Conservation (phyloP, 1,284 basidiomycete genomes). For the Sporisorium scitamineum region DNA sequence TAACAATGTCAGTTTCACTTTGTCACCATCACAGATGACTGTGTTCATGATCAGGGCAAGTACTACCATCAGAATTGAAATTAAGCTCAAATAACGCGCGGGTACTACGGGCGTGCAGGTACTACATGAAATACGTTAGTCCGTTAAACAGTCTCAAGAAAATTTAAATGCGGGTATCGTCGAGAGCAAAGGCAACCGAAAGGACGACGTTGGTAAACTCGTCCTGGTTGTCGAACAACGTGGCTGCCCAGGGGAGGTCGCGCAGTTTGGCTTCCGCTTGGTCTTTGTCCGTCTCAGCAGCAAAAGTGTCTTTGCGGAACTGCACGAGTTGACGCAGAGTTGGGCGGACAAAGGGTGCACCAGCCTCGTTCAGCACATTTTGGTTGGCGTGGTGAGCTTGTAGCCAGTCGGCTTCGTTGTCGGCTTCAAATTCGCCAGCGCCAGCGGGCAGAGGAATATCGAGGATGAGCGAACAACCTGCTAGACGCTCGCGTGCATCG, state of each 20-base stretch:
- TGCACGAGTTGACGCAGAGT: conserved; percentile 52
- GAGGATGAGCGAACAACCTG: conserved; percentile 52
- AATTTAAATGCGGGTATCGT: conserved; percentile 35
- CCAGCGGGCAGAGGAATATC: conserved; percentile 55
- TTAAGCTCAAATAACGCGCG: no score
- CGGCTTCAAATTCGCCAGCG: conserved; percentile 60
- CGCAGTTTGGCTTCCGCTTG: conserved; percentile 31
- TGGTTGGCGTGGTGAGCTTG: conserved; percentile 28
- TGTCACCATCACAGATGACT: no score
- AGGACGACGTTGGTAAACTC: conserved; percentile 61
- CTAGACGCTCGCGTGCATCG: conserved; percentile 40
- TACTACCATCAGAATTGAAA: no score
- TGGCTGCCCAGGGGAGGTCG: conserved; percentile 33
- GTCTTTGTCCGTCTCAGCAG: conserved; percentile 1
- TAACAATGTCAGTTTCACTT: no score
- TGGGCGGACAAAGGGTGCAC: conserved; percentile 17
- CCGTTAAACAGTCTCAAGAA: not conserved
- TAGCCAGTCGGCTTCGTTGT: conserved; percentile 51
- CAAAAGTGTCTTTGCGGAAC: conserved; percentile 30
- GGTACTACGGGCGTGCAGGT: no score
- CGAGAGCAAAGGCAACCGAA: conserved; percentile 57
- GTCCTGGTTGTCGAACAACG: conserved; percentile 54
- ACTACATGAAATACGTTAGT: no score
- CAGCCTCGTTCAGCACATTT: conserved; percentile 29
- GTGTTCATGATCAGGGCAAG: no score